Evolutionary conservation across 2,329 filamentous ascomycete genomes (phyloP).

Genomic region (Beauveria scarabaeidicola): DNA sequence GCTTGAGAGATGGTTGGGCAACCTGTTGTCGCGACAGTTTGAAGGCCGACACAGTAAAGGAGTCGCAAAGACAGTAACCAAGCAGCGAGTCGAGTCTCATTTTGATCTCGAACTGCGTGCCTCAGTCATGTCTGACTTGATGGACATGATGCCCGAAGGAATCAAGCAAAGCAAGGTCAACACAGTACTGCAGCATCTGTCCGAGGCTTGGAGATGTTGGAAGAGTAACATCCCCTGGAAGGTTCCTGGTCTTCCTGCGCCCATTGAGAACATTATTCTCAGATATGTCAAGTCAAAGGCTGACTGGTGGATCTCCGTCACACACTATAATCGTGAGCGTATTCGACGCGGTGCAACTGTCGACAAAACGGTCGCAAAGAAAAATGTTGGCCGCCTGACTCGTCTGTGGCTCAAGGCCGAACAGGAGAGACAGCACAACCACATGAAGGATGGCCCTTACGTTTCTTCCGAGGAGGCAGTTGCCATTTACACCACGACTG

Average conservation of each 20-base stretch:
- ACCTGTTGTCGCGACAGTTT: slow-evolving; percentile 92
- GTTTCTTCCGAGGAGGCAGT: slow-evolving; percentile 98
- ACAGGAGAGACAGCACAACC: slow-evolving; percentile 97
- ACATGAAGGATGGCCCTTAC: slow-evolving; percentile 98
- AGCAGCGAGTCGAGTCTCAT: slow-evolving; percentile 97
- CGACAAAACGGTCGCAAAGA: slow-evolving; percentile 98
- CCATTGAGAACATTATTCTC: slow-evolving; percentile 97
- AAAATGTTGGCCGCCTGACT: slow-evolving; percentile 91
- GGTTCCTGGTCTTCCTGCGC: slow-evolving; percentile 88
- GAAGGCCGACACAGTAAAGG: slow-evolving; percentile 98
- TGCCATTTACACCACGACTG: slow-evolving; percentile 96
- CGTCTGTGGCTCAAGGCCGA: slow-evolving; percentile 96
- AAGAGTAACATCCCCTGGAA: slow-evolving; percentile 99
- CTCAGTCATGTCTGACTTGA: slow-evolving; percentile 96
- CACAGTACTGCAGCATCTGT: slow-evolving; percentile 91
- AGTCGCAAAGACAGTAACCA: slow-evolving; percentile 97
- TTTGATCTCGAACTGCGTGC: slow-evolving; percentile 96
- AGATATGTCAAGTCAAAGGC: slow-evolving; percentile 99
- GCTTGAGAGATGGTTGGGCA: slow-evolving; percentile 94
- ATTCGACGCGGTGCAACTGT: slow-evolving; percentile 94
- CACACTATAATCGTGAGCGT: slow-evolving; percentile 96
- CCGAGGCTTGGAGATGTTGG: slow-evolving; percentile 98
- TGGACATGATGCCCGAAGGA: slow-evolving; percentile 99
- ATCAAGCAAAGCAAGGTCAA: slow-evolving; percentile 99
- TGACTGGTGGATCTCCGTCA: slow-evolving; percentile 99